A percentile compares a stretch with the other conserved stretches of the same genome.
phyloP scores from a whole-genome alignment of 305 asterid species.

The Fraxinus angustifolia region DNA sequence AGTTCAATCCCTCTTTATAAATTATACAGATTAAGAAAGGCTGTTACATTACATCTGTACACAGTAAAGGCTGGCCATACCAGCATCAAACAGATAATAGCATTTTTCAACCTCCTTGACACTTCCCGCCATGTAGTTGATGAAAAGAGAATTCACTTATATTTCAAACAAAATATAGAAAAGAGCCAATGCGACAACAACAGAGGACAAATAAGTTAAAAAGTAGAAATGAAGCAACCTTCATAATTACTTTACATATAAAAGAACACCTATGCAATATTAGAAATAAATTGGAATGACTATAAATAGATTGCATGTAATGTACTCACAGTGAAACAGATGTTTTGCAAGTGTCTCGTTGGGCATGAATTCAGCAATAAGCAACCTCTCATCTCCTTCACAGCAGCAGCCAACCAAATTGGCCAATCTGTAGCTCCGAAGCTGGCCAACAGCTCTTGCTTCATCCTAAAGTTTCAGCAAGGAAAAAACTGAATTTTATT shows the following conservation, averaged over 20 bases:
- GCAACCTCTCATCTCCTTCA: conserved; percentile 93
- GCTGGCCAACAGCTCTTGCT: conserved; percentile 88
- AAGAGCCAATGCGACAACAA: background rate
- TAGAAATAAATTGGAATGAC: background rate
- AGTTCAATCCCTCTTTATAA: background rate
- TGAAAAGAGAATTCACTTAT: background rate
- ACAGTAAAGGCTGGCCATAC: background rate
- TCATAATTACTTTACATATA: background rate
- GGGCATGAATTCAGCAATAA: conserved; percentile 92
- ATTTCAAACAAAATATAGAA: background rate
- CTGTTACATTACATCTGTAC: background rate
- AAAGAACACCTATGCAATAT: conserved; percentile 2
- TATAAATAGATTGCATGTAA: background rate
- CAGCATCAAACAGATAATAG: background rate
- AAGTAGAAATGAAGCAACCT: background rate
- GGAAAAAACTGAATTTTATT: conserved; percentile 14
- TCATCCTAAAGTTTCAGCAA: conserved; percentile 54
- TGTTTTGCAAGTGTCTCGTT: conserved; percentile 87
- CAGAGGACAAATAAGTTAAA: background rate
- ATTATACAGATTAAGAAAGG: background rate
- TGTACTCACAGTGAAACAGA: conserved; percentile 81
- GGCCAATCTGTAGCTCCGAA: conserved; percentile 67
- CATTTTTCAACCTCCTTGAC: background rate
- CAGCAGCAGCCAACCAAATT: conserved; percentile 91
- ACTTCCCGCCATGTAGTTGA: background rate